These are phyloP conservation scores for Sporisorium reilianum DNA, from an alignment of 1,284 basidiomycete species.

Conservation along the genomic window DNA sequence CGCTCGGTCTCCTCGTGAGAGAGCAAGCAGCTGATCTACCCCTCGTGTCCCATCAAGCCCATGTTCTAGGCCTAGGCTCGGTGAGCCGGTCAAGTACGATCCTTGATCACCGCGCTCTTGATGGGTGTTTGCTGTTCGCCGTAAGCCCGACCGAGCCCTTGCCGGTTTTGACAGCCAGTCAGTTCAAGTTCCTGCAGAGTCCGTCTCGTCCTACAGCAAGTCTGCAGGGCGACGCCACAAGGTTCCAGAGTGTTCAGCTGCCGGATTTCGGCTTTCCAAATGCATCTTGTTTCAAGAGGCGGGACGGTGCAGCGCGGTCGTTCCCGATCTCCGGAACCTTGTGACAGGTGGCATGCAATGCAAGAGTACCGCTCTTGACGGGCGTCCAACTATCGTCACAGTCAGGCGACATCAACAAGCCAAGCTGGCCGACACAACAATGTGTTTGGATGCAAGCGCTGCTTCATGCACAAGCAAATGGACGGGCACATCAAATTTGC, in stretches of 20 bases:
- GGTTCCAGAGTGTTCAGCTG: too few relatives aligned
- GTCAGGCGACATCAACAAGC: not conserved
- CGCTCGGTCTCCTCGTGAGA: not conserved
- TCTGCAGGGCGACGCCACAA: not conserved
- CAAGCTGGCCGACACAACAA: too few relatives aligned
- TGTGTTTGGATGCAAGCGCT: too few relatives aligned
- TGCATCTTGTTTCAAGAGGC: not conserved
- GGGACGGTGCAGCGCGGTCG: not conserved
- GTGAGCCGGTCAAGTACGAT: not conserved
- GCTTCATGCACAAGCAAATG: not conserved
- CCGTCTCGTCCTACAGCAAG: not conserved
- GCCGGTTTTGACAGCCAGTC: not conserved
- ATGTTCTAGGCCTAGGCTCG: conserved; percentile 11
- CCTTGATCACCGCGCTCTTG: conserved; percentile 5
- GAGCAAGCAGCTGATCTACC: conserved; percentile 4
- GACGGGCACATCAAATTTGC: not conserved
- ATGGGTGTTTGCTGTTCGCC: conserved; percentile 10
- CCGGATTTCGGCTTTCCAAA: not conserved
- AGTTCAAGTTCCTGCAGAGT: not conserved
- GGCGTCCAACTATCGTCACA: not conserved
- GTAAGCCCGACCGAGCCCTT: not conserved
- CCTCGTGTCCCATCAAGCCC: not conserved
- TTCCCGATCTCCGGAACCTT: not conserved
- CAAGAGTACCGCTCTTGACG: too few relatives aligned
- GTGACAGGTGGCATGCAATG: too few relatives aligned